Percentiles rank a stretch among this genome's conserved stretches.
Conservation (phyloP, 495 filamentous ascomycete species). For the Pyrenopolyporus hunteri region DNA sequence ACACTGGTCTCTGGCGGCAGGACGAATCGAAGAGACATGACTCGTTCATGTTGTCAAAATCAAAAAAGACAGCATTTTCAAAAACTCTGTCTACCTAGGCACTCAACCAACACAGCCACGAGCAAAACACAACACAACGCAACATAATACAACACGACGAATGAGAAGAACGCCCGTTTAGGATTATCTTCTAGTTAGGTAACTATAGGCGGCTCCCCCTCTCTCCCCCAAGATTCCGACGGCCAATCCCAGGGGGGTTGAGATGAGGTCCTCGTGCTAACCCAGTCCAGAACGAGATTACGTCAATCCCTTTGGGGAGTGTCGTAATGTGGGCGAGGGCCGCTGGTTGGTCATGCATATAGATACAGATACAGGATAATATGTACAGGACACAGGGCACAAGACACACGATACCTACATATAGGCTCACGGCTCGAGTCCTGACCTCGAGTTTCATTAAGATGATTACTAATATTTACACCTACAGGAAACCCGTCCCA, state of each 20-base stretch:
- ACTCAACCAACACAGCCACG: too few relatives aligned
- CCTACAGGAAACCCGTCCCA: constrained; percentile 7
- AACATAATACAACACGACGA: constrained; percentile 7
- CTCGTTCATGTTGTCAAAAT: neutral
- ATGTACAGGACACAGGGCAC: too few relatives aligned
- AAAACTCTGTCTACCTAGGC: neutral
- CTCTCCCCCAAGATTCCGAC: constrained; percentile 7
- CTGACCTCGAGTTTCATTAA: constrained; percentile 23
- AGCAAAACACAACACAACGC: too few relatives aligned
- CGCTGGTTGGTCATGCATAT: constrained; percentile 20
- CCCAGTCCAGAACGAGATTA: constrained; percentile 33
- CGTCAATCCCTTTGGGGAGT: constrained; percentile 23
- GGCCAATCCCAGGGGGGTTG: constrained; percentile 24
- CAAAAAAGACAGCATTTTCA: neutral
- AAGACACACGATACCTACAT: neutral
- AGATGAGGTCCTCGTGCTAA: constrained; percentile 16
- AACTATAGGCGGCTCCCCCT: constrained; percentile 26
- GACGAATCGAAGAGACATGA: neutral
- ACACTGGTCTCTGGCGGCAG: too few relatives aligned
- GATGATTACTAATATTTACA: constrained; percentile 35
- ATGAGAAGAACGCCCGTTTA: constrained; percentile 1
- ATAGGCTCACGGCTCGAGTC: constrained; percentile 8
- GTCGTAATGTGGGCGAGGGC: constrained; percentile 13
- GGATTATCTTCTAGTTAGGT: constrained; percentile 21
- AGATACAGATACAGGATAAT: too few relatives aligned